phyloP scores from a whole-genome alignment of 441 rosid species.

The Syzygium malaccense region DNA sequence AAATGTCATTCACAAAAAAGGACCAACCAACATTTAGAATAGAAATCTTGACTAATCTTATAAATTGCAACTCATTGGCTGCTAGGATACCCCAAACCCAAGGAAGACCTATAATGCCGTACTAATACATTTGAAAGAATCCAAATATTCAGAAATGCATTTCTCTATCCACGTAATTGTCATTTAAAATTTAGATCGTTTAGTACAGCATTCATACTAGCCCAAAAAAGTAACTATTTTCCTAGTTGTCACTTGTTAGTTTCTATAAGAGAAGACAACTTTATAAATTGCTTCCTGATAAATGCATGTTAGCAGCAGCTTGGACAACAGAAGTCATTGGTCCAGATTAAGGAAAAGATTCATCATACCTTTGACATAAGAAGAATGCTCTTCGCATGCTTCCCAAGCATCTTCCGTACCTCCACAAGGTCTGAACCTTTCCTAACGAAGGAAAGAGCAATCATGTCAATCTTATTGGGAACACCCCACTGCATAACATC shows the following conservation, averaged over 20 bases:
- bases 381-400: conserved; percentile 9
- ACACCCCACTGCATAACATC: conserved; percentile 12
- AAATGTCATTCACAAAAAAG: neutral
- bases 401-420: conserved; percentile 11
- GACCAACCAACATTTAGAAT: neutral
- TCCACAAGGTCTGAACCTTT: conserved; percentile 15
- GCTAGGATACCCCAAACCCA: neutral
- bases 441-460: conserved; percentile 11
- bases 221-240: neutral
- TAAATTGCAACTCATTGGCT: neutral
- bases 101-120: neutral
- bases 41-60: neutral
- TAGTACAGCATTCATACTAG: neutral
- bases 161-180: neutral
- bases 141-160: neutral
- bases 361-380: conserved; percentile 12
- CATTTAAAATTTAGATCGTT: neutral
- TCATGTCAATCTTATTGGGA: conserved; percentile 15
- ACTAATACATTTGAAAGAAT: neutral
- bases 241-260: neutral
- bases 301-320: neutral
- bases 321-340: neutral
- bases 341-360: neutral
- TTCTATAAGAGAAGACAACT: neutral
- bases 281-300: neutral